These are phyloP conservation scores for Eucalyptus brandiana DNA, from an alignment of 345 rosid species.

Conservation along the genomic window DNA sequence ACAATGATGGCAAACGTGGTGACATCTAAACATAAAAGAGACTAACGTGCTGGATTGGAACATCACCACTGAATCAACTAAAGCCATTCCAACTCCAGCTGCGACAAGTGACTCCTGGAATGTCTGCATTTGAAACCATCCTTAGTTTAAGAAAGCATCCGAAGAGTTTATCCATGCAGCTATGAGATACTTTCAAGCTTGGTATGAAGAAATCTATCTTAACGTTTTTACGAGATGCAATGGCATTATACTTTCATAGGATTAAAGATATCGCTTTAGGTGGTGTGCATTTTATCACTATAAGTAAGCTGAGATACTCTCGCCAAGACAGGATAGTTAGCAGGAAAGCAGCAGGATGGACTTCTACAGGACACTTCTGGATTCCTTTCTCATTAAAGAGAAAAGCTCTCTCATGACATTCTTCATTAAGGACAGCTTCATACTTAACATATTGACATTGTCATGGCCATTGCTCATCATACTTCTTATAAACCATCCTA, in stretches of 20 bases:
- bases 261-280: neutral
- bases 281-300: neutral
- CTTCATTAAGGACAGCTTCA: neutral
- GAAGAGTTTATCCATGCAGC: neutral
- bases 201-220: neutral
- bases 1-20: neutral
- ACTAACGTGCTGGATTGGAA: slow-evolving; percentile 47
- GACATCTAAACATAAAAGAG: slow-evolving; percentile 2
- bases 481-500: neutral
- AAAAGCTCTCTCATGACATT: neutral
- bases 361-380: neutral
- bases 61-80: slow-evolving; percentile 98
- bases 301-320: neutral
- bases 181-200: neutral
- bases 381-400: neutral
- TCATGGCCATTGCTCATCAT: neutral
- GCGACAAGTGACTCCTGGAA: slow-evolving; percentile 82
- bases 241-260: neutral
- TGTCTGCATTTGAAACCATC: slow-evolving; percentile 38
- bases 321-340: neutral
- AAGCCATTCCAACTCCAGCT: slow-evolving; percentile 89
- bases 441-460: neutral
- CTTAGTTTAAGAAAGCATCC: neutral
- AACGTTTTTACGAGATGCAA: neutral
- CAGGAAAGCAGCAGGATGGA: neutral